Evolutionary conservation across 23 red algal species (phyloP), one percentile per base, ranked within the genome.

Genomic region (Cyanidium caldarium): DNA sequence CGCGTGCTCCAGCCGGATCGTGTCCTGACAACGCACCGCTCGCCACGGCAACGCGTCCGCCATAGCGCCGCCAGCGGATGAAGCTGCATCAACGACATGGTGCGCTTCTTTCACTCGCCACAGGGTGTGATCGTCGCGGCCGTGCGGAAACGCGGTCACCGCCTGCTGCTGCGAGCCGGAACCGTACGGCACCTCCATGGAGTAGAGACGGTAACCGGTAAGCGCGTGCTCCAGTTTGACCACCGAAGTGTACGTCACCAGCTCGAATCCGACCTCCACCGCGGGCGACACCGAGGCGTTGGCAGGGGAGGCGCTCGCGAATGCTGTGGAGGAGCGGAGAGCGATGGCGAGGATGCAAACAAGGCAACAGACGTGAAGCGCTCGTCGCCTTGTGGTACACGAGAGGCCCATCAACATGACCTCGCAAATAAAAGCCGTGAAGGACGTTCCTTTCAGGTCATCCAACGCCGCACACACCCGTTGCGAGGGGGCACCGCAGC

Each of bases 161-260:
- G 80, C 83, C 66, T 98, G 84, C 68, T 98, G 84, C 39, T 61
- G 42, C 17, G 84, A 89, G 42, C 92, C 92, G 2, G 92, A 77
- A 31, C 84, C 92, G 65, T 98, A 98, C 25, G 78, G 39, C 34
- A 98, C 68, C 65, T 88, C 84, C 16, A 88, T 84, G 0, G 92
- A 98, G 39, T 88, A 75, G 3, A 98, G 80, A n/a, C 92, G 68
- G 28, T 75, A 65, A n/a, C 73, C 79, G 3, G 79, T 85, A 2
- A 77, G 23, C 38, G 73, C 70, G 78, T 98, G 92, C 77, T 73
- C 80, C 3, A 98, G 84, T 46, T 98, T 98, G 33, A 98, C 87
- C 0, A 77, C 65, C 25, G 92, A 98, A 2, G 77, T 78, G 68
- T 88, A 98, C 0, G 92, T 83, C 0, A 98, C 80, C 7, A 41